Conservation (phyloP, 768 basidiomycete species). For the Agaricus subrufescens region DNA sequence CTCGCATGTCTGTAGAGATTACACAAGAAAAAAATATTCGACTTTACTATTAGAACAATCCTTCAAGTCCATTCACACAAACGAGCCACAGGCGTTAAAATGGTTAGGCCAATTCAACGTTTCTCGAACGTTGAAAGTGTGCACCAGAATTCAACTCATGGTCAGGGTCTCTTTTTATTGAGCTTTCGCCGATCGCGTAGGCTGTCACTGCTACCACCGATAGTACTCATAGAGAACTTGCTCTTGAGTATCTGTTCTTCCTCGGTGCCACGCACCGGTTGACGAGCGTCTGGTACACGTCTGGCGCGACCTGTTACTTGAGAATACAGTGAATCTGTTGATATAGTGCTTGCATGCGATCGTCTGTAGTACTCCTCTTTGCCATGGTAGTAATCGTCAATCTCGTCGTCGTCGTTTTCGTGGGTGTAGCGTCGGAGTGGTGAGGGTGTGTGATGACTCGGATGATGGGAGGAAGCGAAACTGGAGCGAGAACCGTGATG, state of each 20-base stretch:
- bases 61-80: no score
- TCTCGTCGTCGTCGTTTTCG: background rate
- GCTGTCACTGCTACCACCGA: constrained; percentile 12
- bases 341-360: constrained; percentile 34
- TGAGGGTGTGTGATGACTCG: background rate
- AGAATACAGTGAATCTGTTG: constrained; percentile 62
- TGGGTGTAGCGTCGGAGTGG: background rate
- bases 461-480: background rate
- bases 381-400: background rate
- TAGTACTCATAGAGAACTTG: constrained; percentile 49
- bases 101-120: no score
- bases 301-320: constrained; percentile 61
- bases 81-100: no score
- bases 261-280: constrained; percentile 38
- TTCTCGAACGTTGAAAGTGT: no score
- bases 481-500: constrained; percentile 2
- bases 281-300: constrained; percentile 56
- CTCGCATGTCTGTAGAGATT: no score
- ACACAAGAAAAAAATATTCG: no score
- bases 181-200: constrained; percentile 6
- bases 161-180: constrained; percentile 13
- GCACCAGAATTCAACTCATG: no score
- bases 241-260: constrained; percentile 15
- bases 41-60: no score
- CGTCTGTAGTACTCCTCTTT: constrained; percentile 30